Percentiles rank a stretch among this genome's conserved stretches.
Evolutionary conservation across 2,329 filamentous ascomycete species (phyloP).

Genomic region (Colletotrichum abscissum): DNA sequence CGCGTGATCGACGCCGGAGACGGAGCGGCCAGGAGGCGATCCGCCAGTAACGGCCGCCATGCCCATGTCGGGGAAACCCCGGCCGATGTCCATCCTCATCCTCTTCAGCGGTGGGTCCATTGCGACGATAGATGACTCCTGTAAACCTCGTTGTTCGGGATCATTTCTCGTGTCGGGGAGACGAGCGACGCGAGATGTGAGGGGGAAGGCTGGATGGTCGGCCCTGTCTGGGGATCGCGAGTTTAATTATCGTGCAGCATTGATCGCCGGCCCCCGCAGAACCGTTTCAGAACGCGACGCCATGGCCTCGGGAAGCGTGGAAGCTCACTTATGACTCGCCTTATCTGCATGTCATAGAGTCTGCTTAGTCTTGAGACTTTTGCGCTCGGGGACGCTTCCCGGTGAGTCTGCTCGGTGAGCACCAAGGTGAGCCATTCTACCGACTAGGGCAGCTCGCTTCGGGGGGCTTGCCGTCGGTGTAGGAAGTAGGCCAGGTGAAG

Average conservation of each 20-base stretch:
- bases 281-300: slow-evolving; percentile 30
- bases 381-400: slow-evolving; percentile 23
- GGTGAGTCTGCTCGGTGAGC: neutral
- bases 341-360: slow-evolving; percentile 15
- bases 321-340: slow-evolving; percentile 2
- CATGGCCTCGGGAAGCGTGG: slow-evolving; percentile 13
- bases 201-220: neutral
- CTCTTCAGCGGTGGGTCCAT: slow-evolving; percentile 34
- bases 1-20: slow-evolving; percentile 12
- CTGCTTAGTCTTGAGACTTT: neutral
- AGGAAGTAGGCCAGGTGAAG: neutral
- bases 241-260: slow-evolving; percentile 27
- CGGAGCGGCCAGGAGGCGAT: slow-evolving; percentile 16
- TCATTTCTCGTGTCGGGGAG: slow-evolving; percentile 30
- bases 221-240: slow-evolving; percentile 7
- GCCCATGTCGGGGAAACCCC: slow-evolving; percentile 33
- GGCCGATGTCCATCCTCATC: slow-evolving; percentile 33
- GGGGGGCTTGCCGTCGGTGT: slow-evolving; percentile 11
- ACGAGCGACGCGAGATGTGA: slow-evolving; percentile 6
- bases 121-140: slow-evolving; percentile 10
- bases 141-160: slow-evolving; percentile 7
- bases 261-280: slow-evolving; percentile 24
- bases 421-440: neutral
- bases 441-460: neutral
- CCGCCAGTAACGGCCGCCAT: neutral